A percentile compares a stretch with the other conserved stretches of the same genome.
phyloP scores from a whole-genome alignment of 2,329 filamentous ascomycete genomes.

The Cylindrodendrum hubeiense region DNA sequence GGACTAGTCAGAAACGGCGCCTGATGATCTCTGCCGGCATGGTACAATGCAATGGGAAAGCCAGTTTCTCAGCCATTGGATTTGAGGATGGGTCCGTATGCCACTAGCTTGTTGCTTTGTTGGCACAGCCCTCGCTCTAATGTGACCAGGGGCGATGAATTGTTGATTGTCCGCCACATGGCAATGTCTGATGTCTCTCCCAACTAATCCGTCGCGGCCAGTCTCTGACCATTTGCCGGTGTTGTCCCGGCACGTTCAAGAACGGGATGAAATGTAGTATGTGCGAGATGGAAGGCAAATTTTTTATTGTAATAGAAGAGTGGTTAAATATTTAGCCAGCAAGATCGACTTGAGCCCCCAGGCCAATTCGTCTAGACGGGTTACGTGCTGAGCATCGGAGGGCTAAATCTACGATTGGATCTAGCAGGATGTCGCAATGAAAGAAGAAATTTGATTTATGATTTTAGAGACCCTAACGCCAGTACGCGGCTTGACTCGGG shows the following conservation, averaged over 20 bases:
- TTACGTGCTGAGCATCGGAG: not conserved
- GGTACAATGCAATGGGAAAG: conserved; percentile 9
- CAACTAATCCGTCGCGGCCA: not conserved
- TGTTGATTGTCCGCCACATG: conserved; percentile 32
- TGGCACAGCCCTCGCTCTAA: conserved; percentile 21
- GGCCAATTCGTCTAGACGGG: not conserved
- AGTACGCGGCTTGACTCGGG: conserved; percentile 21
- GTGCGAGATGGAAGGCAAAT: not conserved
- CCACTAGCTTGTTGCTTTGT: conserved; percentile 17
- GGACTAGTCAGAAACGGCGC: not conserved
- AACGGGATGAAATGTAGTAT: not conserved
- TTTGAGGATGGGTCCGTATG: not conserved
- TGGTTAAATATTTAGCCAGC: not conserved
- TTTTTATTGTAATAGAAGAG: not conserved
- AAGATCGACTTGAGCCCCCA: not conserved
- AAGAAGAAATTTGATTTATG: conserved; percentile 26
- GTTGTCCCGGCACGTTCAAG: not conserved
- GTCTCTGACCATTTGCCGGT: too few species aligned
- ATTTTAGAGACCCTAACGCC: conserved; percentile 8
- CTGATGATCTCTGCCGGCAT: not conserved
- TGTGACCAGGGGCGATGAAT: conserved; percentile 18
- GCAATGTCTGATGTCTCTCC: conserved; percentile 22
- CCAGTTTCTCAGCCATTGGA: not conserved
- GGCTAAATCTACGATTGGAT: not conserved
- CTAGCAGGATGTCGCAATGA: conserved; percentile 15